Evolutionary conservation across 2,329 filamentous ascomycete species (phyloP), one percentile per base, ranked within the genome.

Genomic region (Aspergillus fructus): DNA sequence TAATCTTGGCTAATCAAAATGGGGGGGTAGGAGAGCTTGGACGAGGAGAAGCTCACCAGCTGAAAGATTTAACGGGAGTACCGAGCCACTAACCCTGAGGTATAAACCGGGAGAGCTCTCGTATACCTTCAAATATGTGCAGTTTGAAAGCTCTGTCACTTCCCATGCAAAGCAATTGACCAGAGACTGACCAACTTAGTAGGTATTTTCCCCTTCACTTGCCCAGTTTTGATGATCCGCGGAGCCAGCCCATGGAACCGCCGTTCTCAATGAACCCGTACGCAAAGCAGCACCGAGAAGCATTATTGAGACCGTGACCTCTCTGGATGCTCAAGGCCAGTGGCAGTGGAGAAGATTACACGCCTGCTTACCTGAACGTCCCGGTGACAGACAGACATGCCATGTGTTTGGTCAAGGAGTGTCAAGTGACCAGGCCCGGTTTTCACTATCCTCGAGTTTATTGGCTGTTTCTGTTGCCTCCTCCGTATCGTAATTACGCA

Each of bases 381-480:
- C 59, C 56, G 51, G 58, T 62, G 56, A 60, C 55, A 63, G 61
- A 51, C 45, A 55, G 39, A 47, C 17, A 50, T 57, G 51, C 61
- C 59, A 60, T 59, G 56, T 60, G 54, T 59, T 54, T 62, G 60
- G 63, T 53, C 42, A 37, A 47, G 37, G 40, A 41, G 49, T 65
- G 71, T 75, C 73, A 71, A 72, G 69, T 75, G 73, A 75, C 72
- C 72, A 69, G 61, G 66, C 61, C 66, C 66, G 65, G 68, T 73
- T 74, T 74, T 70, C 66, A 61, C 69, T 64, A 60, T 64, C 66
- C 64, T 56, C 47, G 15, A 24, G 46, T 12, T 66, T n/a, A 72
- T 72, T 73, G 68, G 68, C 49, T 55, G 24, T 9, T 41, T 27
- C 21, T 41, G 46, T 49, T 57, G 52, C 58, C 50, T 53, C 40